These are phyloP conservation scores for Fusarium avenaceum DNA, from an alignment of 2,329 filamentous ascomycete species.

Conservation along the genomic window DNA sequence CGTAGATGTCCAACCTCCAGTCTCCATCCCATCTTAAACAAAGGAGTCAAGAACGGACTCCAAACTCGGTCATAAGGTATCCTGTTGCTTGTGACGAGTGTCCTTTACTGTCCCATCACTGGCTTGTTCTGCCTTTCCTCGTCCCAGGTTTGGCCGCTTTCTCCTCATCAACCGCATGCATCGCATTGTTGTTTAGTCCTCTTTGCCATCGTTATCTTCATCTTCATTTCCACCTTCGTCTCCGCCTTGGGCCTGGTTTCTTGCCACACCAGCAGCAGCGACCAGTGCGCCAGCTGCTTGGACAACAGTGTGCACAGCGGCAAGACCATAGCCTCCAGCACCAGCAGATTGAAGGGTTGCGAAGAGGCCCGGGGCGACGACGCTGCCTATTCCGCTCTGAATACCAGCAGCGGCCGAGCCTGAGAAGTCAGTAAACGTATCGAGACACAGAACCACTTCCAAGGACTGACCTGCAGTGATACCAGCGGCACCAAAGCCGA, in stretches of 20 bases:
- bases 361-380: constrained; percentile 45
- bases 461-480: constrained; percentile 2
- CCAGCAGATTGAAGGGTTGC: constrained; percentile 53
- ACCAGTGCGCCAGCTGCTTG: constrained; percentile 10
- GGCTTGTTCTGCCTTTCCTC: background rate
- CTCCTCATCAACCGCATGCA: background rate
- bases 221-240: background rate
- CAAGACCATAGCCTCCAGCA: constrained; percentile 47
- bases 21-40: background rate
- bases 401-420: constrained; percentile 45
- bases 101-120: background rate
- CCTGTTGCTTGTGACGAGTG: background rate
- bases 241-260: background rate
- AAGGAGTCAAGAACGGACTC: background rate
- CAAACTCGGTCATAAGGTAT: background rate
- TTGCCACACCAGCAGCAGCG: background rate
- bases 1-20: background rate
- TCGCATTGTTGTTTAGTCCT: background rate
- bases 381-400: constrained; percentile 51
- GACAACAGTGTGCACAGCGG: constrained; percentile 36
- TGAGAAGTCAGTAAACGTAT: constrained; percentile 10
- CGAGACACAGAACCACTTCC: background rate
- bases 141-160: background rate
- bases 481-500: background rate
- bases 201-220: background rate